A percentile compares a stretch with the other conserved stretches of the same genome.
Conservation (phyloP, 2,329 filamentous ascomycete genomes). For the Chrysoporthe puriensis region DNA sequence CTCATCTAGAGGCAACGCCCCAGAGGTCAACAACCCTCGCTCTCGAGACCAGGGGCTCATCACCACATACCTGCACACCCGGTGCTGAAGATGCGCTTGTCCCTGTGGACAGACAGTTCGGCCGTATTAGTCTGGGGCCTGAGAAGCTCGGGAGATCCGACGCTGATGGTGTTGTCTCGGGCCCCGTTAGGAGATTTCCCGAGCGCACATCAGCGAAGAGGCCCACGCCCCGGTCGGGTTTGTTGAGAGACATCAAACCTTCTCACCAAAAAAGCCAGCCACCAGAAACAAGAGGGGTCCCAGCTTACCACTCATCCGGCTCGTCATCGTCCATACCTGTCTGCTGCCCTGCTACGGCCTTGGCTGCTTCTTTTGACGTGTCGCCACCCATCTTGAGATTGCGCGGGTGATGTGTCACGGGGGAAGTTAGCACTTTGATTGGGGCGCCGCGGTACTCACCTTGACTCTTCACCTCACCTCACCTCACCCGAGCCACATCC, state of each 20-base stretch:
- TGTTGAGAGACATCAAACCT: background rate
- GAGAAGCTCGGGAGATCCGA: background rate
- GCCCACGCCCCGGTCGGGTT: background rate
- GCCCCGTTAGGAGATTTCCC: constrained; percentile 4
- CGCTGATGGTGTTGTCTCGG: constrained; percentile 1
- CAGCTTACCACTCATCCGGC: constrained; percentile 86
- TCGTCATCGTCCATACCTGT: constrained; percentile 73
- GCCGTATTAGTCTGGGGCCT: background rate
- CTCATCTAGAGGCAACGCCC: constrained; percentile 62
- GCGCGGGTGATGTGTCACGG: constrained; percentile 34
- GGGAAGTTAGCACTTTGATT: constrained; percentile 5
- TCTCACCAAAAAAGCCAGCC: background rate
- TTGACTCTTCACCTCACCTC: background rate
- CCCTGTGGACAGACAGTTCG: constrained; percentile 59
- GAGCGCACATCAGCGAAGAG: constrained; percentile 1
- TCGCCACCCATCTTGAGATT: constrained; percentile 28
- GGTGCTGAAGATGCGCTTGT: constrained; percentile 96
- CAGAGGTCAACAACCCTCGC: background rate
- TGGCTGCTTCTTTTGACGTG: constrained; percentile 60
- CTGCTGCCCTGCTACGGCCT: constrained; percentile 42
- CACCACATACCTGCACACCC: constrained; percentile 76
- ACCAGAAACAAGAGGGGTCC: background rate
- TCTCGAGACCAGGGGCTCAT: background rate
- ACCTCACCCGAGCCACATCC: background rate
- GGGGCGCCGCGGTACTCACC: constrained; percentile 17